Evolutionary conservation across 306 rosid species (phyloP), one percentile per base, ranked within the genome.

Genomic region (Boehmeria nivea): DNA sequence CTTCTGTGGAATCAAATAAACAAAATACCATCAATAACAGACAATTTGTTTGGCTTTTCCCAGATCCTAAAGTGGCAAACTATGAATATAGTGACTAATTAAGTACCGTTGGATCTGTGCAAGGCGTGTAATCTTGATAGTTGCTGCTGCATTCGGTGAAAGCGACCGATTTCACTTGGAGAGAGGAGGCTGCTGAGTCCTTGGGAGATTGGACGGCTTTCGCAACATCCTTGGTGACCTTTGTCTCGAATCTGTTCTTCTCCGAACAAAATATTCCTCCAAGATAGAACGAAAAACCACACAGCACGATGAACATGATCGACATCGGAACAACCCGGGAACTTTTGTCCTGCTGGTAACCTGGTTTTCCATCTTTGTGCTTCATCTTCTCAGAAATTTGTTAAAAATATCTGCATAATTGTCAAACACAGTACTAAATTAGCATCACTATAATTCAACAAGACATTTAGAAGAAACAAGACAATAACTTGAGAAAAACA

Each of bases 71-170:
- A 64, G 44, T 16, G 22, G 24, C 22, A 51, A n/a, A 43, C 3
- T 36, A 70, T 42, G 36, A 31, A 60, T 36, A 72, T 34, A 47
- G 56, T 13, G 22, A 33, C 71, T 42, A 54, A 67, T 23, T 23
- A 34, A 18, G 51, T 85, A 93, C 99, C 94, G 64, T 87, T 57
- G 99, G 99, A 83, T 93, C 94, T 39, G 96, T 93, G 88, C 99
- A 93, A 12, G 99, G 99, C 44, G 99, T 93, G 71, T 81, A 88
- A 76, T 81, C 99, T 72, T 93, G 99, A 62, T 66, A 81, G 18
- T 87, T 87, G 3, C 3, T 39, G 72, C 78, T 43, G 72, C 99
- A 93, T 64, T 78, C 86, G 16, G 93, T 76, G 69, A 85, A 87
- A 45, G 12, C 34, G 34, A 72, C 36, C 8, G 86, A 25, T 47